Base-by-base conservation (phyloP, 2,329 filamentous ascomycete species). In the Trichoderma brevicompactum region DNA sequence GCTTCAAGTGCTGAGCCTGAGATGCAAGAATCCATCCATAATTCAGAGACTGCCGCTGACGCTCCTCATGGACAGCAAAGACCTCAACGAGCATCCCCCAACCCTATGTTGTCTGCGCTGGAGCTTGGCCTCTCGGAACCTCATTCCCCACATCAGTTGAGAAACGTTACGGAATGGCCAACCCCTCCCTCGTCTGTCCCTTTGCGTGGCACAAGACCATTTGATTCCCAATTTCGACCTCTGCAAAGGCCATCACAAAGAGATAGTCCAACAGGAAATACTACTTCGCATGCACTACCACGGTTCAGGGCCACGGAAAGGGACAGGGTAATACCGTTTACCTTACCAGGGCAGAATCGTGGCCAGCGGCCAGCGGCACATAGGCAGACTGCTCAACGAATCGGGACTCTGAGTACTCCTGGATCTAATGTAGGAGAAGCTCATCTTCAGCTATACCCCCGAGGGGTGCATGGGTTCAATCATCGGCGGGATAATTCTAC, bases 111-210 rank as follows among this genome's bases (percentile, higher is more conserved):
- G 6, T 10, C 46, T 3, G 13, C 46, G 15, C 10, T 19, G 3
- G 36, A 41, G 10, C 28, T 13, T 28, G n/a, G 28, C 2, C 6
- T 6, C 28, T 28, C 13, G 19, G 58, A 40, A 23, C 23, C 28
- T 56, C 10, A 13, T 9, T 63, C 65, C 1, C 58, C 65, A 7
- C 9, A 12, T 17, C 50, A 23, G 9, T 9, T 17, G 10, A 54
- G 48, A 13, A 53, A 46, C 19, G 56, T 61, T 19, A 15, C 19
- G 28, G 60, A 63, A 32, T 52, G 72, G 43, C 69, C 66, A 56
- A 75, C 73, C 13, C 72, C 74, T 41, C 73, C 74, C 12, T 68
- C 71, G 2, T 73, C 73, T 15, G 67, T 70, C 28, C 68, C 67
- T n/a, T 54, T 58, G 12, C 64, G 64, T 44, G 28, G 40, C 15